phyloP scores from a whole-genome alignment of 2,329 filamentous ascomycete genomes.

The Penicillium brevicompactum region DNA sequence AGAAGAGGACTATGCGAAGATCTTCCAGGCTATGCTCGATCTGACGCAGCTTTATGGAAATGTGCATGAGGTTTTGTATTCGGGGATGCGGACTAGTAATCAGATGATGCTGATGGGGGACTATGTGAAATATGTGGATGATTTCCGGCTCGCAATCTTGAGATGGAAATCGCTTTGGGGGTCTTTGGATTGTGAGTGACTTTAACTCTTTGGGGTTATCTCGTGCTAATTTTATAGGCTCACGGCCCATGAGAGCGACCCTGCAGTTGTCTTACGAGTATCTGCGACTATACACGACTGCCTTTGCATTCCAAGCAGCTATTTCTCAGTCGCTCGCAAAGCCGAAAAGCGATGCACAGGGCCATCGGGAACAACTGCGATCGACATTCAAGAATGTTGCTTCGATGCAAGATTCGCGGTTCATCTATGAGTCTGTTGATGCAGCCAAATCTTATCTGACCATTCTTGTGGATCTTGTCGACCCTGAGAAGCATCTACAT shows the following conservation, averaged over 20 bases:
- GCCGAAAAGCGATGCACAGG: slow-evolving; percentile 37
- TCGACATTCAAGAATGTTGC: slow-evolving; percentile 57
- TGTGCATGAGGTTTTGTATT: slow-evolving; percentile 73
- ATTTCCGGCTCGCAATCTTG: slow-evolving; percentile 68
- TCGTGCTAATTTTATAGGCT: slow-evolving; percentile 47
- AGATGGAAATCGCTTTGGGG: slow-evolving; percentile 74
- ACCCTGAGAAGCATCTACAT: slow-evolving; percentile 60
- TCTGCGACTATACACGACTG: slow-evolving; percentile 71
- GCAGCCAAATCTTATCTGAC: slow-evolving; percentile 64
- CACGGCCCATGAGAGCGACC: slow-evolving; percentile 66
- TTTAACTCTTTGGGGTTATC: background rate
- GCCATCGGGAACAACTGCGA: slow-evolving; percentile 43
- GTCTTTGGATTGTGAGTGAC: slow-evolving; percentile 59
- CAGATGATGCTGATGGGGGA: slow-evolving; percentile 71
- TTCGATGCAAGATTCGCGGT: slow-evolving; percentile 63
- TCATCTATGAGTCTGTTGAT: slow-evolving; percentile 68
- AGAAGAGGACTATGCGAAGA: slow-evolving; percentile 67
- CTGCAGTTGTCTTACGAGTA: slow-evolving; percentile 73
- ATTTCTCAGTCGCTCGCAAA: slow-evolving; percentile 55
- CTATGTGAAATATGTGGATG: slow-evolving; percentile 75
- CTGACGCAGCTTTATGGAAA: slow-evolving; percentile 73
- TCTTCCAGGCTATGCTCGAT: slow-evolving; percentile 72
- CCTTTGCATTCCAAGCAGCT: slow-evolving; percentile 74
- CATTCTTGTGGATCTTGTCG: slow-evolving; percentile 61
- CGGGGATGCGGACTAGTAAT: slow-evolving; percentile 68